phyloP scores from a whole-genome alignment of 2,329 filamentous ascomycete genomes.

The Purpureocillium lavendulum region DNA sequence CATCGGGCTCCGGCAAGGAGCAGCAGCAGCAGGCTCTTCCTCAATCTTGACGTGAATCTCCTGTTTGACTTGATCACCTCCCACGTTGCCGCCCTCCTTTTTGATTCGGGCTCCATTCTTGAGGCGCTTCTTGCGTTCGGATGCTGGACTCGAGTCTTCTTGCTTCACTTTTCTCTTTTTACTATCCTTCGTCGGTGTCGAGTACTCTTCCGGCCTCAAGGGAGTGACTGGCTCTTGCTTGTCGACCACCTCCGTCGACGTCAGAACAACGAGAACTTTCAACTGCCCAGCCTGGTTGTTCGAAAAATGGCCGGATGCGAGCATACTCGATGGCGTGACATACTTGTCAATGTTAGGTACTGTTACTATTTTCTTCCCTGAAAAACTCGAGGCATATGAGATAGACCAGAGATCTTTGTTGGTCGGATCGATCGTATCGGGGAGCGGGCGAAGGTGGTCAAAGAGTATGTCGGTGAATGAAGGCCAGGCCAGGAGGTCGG shows the following conservation, averaged over 20 bases:
- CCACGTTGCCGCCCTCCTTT: neutral
- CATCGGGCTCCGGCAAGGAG: too few species aligned
- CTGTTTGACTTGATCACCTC: neutral
- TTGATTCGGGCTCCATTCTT: neutral
- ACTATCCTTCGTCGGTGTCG: neutral
- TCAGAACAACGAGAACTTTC: constrained; percentile 1
- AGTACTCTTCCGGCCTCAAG: neutral
- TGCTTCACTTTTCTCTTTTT: neutral
- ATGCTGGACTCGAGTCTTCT: neutral
- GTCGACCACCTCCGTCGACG: neutral
- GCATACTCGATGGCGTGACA: too few species aligned
- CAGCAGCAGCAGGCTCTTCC: neutral
- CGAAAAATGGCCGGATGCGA: too few species aligned
- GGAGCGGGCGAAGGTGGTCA: too few species aligned
- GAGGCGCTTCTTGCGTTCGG: neutral
- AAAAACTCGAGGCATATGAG: too few species aligned
- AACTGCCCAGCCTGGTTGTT: too few species aligned
- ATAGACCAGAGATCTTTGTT: too few species aligned
- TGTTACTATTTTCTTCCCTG: too few species aligned
- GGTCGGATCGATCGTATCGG: too few species aligned
- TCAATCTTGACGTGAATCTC: neutral
- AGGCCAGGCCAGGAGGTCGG: too few species aligned
- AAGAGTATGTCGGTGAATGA: too few species aligned
- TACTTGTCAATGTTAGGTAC: too few species aligned
- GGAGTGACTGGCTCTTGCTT: neutral